Base-by-base conservation (phyloP, 2,329 filamentous ascomycete genomes). In the Acrodontium crateriforme region DNA sequence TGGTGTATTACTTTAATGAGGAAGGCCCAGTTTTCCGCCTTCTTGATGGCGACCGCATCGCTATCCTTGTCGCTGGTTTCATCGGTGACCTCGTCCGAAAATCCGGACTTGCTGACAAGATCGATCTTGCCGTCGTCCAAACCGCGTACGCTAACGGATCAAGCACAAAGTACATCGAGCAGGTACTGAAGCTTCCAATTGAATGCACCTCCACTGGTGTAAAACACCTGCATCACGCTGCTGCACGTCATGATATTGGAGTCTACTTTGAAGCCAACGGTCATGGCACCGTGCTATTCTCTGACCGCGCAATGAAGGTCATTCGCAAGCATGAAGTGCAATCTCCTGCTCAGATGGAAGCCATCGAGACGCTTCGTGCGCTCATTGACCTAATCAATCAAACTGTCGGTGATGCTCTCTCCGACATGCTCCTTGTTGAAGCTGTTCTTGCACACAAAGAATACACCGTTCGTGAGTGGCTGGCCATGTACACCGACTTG, bases 261-360 rank as follows among this genome's bases (percentile, higher is more conserved):
- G 83, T 95, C 28, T 98, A 98, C 63, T 98, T 98, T 48, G 89
- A 98, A 62, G 89, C 89, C 40, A 98, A 98, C 52, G 89, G 89
- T 16, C 89, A 98, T 56, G 89, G 89, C 40, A 98, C 89, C 7
- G 79, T 95, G 18, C 76, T 95, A 30, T 98, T 98, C 66, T 92
- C 82, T 1, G 71, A 78, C 32, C 74, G 81, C 34, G 87, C 87
- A 3, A 63, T 87, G 25, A 76, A 78, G 43, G 68, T 71, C 26
- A 91, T 98, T 59, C 69, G 67, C 41, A 78, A 72, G 45, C 78
- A 78, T 35, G 70, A 83, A 50, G 85, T 89, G 5, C 78, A 91
- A 55, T 92, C 83, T 0, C 87, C 89, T 1, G 87, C 82, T 5
- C 85, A 95, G 55, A 80, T 87, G 52, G 79, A 83, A 44, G 82